Evolutionary conservation across 805 yeast species (phyloP), one percentile per base, ranked within the genome.

Genomic region (Hanseniaspora nectarophila): DNA sequence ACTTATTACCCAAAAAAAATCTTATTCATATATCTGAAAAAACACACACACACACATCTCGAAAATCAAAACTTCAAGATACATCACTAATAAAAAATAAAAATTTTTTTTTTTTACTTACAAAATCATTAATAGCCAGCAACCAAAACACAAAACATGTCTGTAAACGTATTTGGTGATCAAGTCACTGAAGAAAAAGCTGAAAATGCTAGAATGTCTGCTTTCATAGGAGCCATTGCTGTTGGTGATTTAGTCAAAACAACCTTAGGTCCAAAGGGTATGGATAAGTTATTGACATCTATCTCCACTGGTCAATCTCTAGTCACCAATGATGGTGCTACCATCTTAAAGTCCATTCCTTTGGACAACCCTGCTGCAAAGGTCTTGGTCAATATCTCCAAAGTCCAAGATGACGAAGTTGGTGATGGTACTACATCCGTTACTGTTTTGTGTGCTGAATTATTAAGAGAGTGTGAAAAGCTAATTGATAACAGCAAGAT

Each of bases 401-500:
- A 92, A 66, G 90, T 94, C 20, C 99, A 92, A 72, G 99, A 92
- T 67, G 95, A 94, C 55, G 97, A 90, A 67, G 95, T 90, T 58
- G 97, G 97, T 55, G 97, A 92, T 64, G 99, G 99, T 59, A 92
- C 99, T 39, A 90, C 98, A 0, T 84, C 95, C 24, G 98, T 94
- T 31, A 88, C 97, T 0, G 85, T 92, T 12, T 70, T 90, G 54
- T 81, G 90, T 40, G 89, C 96, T 9, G 97, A 92, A 68, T 74
- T 92, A 54, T 73, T 92, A 59, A 79, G 95, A 65, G 97, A 90
- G 70, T 97, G 97, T 32, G 97, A 92, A 68, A 81, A 81, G 65
- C 77, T 92, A 57, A 84, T 92, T 45, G 95, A 88, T 58, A 84
- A 82, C 66, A 61, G 60, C 15, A 89, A 84, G 64, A 92, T 92